Percentiles rank a stretch among this genome's conserved stretches.
phyloP scores from a whole-genome alignment of 495 filamentous ascomycete genomes.

The Talaromyces trachyspermus region DNA sequence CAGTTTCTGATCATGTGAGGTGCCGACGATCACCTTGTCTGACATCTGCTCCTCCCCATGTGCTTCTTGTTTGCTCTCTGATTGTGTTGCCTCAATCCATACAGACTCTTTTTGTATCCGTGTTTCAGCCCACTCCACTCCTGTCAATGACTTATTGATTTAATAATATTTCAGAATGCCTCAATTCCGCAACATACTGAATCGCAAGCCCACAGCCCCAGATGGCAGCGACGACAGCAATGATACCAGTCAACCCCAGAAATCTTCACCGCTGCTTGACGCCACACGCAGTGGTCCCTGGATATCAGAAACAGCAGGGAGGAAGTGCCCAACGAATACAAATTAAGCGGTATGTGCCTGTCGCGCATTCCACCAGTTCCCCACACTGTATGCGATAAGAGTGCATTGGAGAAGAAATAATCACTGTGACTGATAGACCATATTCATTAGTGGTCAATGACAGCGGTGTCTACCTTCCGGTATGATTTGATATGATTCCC shows the following conservation, averaged over 20 bases:
- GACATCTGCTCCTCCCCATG: neutral
- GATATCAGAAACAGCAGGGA: conserved; percentile 52
- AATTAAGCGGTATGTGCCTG: conserved; percentile 73
- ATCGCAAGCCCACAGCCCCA: conserved; percentile 46
- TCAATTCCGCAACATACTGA: conserved; percentile 68
- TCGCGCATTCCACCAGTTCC: neutral
- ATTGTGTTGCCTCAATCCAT: neutral
- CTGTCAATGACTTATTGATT: neutral
- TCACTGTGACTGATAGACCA: conserved; percentile 3
- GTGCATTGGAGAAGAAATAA: conserved; percentile 1
- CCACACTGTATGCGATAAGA: neutral
- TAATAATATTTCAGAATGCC: conserved; percentile 45
- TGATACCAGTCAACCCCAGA: conserved; percentile 39
- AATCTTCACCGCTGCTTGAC: conserved; percentile 39
- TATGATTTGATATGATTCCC: conserved; percentile 33
- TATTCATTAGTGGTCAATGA: conserved; percentile 76
- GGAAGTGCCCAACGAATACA: conserved; percentile 63
- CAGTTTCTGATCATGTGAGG: conserved; percentile 6
- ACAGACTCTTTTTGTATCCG: too few species aligned
- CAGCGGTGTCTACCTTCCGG: conserved; percentile 92
- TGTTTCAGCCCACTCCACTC: neutral
- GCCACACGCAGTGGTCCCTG: conserved; percentile 33
- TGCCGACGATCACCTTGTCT: conserved; percentile 2
- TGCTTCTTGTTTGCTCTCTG: neutral
- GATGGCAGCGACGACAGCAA: conserved; percentile 32